These are phyloP conservation scores for Saccharomycopsis malanga DNA, from an alignment of 805 yeast species.

Conservation along the genomic window DNA sequence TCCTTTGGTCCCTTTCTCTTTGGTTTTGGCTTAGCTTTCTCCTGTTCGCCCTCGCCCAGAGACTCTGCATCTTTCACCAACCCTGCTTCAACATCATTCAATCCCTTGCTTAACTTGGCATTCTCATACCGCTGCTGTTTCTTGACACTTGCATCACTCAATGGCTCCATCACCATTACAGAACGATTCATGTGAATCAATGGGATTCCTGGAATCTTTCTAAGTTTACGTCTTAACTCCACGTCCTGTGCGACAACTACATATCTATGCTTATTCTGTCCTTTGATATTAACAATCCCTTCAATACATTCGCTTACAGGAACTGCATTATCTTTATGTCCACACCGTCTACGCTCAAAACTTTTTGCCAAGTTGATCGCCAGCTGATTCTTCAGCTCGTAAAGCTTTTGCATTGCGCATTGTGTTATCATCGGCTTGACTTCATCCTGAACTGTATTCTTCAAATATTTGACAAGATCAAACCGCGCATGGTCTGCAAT, in stretches of 20 bases:
- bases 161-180: conserved; percentile 94
- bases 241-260: conserved; percentile 80
- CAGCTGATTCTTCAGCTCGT: conserved; percentile 58
- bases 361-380: conserved; percentile 78
- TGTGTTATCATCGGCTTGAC: conserved; percentile 86
- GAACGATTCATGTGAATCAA: conserved; percentile 79
- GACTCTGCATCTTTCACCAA: conserved; percentile 26
- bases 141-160: conserved; percentile 60
- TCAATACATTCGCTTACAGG: conserved; percentile 71
- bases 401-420: conserved; percentile 85
- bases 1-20: conserved; percentile 67
- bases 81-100: conserved; percentile 59
- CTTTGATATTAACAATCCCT: conserved; percentile 61
- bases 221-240: conserved; percentile 56
- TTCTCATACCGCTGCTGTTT: conserved; percentile 48
- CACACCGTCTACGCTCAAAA: conserved; percentile 89
- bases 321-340: conserved; percentile 62
- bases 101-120: conserved; percentile 66
- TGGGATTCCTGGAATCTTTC: conserved; percentile 86
- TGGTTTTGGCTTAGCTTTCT: conserved; percentile 27
- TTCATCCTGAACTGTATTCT: conserved; percentile 77
- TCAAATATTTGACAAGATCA: conserved; percentile 74
- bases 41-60: conserved; percentile 23
- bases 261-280: conserved; percentile 84
- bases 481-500: conserved; percentile 61